Percentiles rank a stretch among this genome's conserved stretches.
Evolutionary conservation across 805 yeast species (phyloP).

Genomic region (Ogataea naganishii): DNA sequence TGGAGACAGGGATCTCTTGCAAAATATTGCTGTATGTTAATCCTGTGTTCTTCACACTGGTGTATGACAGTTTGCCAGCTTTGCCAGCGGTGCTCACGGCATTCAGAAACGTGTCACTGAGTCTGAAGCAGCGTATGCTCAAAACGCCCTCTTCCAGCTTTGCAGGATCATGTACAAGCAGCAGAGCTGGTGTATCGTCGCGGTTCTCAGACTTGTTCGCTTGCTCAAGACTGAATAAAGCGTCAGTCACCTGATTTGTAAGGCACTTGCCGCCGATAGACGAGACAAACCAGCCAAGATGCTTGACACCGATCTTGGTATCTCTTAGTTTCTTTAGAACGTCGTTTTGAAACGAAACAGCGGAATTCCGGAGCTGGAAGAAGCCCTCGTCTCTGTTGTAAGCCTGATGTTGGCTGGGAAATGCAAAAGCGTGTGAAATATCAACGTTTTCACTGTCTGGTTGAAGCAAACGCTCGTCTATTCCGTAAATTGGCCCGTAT

Average conservation of each 20-base stretch:
- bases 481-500: slow-evolving; percentile 70
- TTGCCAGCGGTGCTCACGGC: slow-evolving; percentile 34
- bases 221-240: slow-evolving; percentile 54
- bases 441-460: slow-evolving; percentile 35
- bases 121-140: slow-evolving; percentile 59
- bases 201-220: slow-evolving; percentile 16
- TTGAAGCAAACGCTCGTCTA: slow-evolving; percentile 34
- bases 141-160: slow-evolving; percentile 55
- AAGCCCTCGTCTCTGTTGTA: slow-evolving; percentile 29
- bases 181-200: slow-evolving; percentile 35
- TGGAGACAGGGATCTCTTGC: slow-evolving; percentile 58
- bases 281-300: slow-evolving; percentile 77
- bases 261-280: slow-evolving; percentile 63
- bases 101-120: slow-evolving; percentile 52
- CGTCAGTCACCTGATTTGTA: slow-evolving; percentile 58
- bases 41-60: slow-evolving; percentile 48
- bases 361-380: slow-evolving; percentile 45
- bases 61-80: slow-evolving; percentile 58
- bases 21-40: slow-evolving; percentile 59
- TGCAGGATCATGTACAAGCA: slow-evolving; percentile 59
- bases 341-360: slow-evolving; percentile 60
- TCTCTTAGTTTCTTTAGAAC: slow-evolving; percentile 52
- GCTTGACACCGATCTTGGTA: slow-evolving; percentile 58
- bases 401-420: slow-evolving; percentile 44
- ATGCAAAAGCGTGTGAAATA: slow-evolving; percentile 57